Evolutionary conservation across 768 basidiomycete genomes (phyloP).

Genomic region (Panus rudis): DNA sequence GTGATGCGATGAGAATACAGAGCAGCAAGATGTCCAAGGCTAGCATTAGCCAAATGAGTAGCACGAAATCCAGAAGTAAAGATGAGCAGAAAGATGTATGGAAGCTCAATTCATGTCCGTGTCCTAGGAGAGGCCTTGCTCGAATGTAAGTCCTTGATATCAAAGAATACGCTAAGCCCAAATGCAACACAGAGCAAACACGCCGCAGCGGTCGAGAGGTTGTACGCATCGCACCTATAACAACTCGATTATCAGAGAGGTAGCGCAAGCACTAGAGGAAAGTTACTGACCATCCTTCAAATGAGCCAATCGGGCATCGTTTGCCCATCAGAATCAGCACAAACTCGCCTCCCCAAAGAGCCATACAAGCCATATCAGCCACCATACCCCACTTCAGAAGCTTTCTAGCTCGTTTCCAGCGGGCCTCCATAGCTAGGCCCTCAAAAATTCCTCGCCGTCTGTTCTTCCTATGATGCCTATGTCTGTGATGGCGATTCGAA

Average conservation of each 20-base stretch:
- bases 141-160: slow-evolving; percentile 55
- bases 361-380: slow-evolving; percentile 39
- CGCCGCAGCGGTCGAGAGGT: slow-evolving; percentile 54
- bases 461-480: slow-evolving; percentile 29
- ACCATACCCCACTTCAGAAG: slow-evolving; percentile 46
- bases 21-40: no score
- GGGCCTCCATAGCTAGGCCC: slow-evolving; percentile 55
- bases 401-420: slow-evolving; percentile 51
- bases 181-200: slow-evolving; percentile 54
- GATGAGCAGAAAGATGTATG: no score
- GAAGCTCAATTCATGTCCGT: slow-evolving; percentile 36
- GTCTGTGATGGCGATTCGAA: slow-evolving; percentile 17
- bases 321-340: slow-evolving; percentile 54
- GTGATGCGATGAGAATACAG: no score
- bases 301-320: slow-evolving; percentile 56
- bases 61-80: no score
- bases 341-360: slow-evolving; percentile 54
- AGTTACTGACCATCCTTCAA: slow-evolving; percentile 52
- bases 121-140: slow-evolving; percentile 62
- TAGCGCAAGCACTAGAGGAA: not conserved
- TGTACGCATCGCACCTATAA: slow-evolving; percentile 67
- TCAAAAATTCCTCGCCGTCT: slow-evolving; percentile 46
- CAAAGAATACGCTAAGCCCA: slow-evolving; percentile 52
- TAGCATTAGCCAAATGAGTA: no score
- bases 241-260: slow-evolving; percentile 5